phyloP scores from a whole-genome alignment of 164 flowering plant genomes.

The Magnolia officinalis region DNA sequence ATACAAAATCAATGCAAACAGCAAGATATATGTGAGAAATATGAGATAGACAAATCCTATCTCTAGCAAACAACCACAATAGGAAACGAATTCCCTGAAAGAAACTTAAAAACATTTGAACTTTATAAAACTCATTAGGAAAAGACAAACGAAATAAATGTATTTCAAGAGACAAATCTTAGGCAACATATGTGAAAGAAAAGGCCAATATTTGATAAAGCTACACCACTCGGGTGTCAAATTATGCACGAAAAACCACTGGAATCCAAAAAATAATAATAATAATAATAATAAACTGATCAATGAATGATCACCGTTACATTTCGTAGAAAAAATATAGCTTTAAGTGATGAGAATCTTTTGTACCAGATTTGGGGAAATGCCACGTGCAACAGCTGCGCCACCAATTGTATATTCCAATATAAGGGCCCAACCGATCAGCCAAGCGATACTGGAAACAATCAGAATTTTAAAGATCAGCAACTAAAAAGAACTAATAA shows the following conservation, averaged over 20 bases:
- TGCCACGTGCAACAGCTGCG: conserved; percentile 94
- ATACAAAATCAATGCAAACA: too few species aligned
- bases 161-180: neutral
- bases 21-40: too few species aligned
- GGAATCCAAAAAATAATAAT: neutral
- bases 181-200: neutral
- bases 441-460: conserved; percentile 81
- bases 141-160: too few species aligned
- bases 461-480: conserved; percentile 8
- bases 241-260: neutral
- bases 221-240: neutral
- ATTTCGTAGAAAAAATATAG: neutral
- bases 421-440: conserved; percentile 93
- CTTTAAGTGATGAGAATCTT: neutral
- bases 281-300: too few species aligned
- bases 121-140: too few species aligned
- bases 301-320: too few species aligned
- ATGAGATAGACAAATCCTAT: too few species aligned
- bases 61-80: too few species aligned
- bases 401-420: conserved; percentile 96
- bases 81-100: too few species aligned
- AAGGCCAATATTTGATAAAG: neutral
- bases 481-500: neutral
- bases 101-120: too few species aligned
- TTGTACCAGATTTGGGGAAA: conserved; percentile 87